Conservation (phyloP, 2,329 filamentous ascomycete genomes). For the Neonectria faginata region DNA sequence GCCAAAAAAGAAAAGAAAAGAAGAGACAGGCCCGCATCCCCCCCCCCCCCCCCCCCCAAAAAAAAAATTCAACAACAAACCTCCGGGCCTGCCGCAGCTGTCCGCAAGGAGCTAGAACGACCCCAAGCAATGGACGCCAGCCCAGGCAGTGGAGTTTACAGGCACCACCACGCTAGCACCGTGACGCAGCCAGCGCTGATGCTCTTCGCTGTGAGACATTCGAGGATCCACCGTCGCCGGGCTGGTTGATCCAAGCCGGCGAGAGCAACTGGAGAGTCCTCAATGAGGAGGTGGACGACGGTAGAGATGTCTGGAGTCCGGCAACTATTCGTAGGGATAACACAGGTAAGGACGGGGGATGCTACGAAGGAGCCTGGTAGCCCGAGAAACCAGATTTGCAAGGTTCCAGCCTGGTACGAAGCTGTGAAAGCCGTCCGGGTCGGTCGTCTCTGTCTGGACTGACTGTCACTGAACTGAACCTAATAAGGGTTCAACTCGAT, state of each 20-base stretch:
- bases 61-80: slow-evolving; percentile 4
- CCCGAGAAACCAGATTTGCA: background rate
- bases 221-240: slow-evolving; percentile 24
- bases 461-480: background rate
- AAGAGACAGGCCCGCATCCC: slow-evolving; percentile 1
- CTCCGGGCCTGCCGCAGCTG: slow-evolving; percentile 6
- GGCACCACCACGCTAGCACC: slow-evolving; percentile 17
- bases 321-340: slow-evolving; percentile 2
- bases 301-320: background rate
- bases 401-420: background rate
- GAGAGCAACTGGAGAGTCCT: slow-evolving; percentile 2
- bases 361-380: slow-evolving; percentile 1
- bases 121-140: background rate
- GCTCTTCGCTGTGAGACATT: slow-evolving; percentile 35
- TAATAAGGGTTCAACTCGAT: too few relatives aligned
- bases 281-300: background rate
- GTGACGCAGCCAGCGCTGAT: slow-evolving; percentile 20
- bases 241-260: slow-evolving; percentile 25
- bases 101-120: slow-evolving; percentile 3
- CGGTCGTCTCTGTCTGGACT: background rate
- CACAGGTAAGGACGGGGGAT: slow-evolving; percentile 1
- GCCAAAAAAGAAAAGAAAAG: background rate
- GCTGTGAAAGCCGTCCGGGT: background rate
- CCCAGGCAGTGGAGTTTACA: slow-evolving; percentile 16
- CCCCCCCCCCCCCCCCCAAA: too few relatives aligned